Conservation (phyloP, 352 stramenopile genomes). For the Phytopythium ostracodes region DNA sequence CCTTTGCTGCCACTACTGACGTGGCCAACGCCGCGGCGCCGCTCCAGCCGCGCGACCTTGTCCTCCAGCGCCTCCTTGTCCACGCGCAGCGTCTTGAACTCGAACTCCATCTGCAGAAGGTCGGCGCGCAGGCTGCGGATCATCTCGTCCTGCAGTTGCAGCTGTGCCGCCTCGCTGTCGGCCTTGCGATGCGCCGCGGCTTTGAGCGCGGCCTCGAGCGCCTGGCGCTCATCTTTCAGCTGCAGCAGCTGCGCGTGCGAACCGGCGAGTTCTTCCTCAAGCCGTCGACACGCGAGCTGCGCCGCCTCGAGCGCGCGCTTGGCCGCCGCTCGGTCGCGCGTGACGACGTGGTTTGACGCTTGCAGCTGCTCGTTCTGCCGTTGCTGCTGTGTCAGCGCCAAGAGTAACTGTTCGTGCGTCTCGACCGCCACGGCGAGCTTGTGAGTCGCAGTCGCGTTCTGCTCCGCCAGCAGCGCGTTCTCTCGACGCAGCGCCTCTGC, state of each 20-base stretch:
- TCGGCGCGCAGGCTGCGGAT: constrained; percentile 54
- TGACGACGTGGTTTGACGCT: constrained; percentile 12
- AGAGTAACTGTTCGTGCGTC: constrained; percentile 45
- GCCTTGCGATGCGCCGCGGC: constrained; percentile 16
- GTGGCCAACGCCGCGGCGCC: constrained; percentile 3
- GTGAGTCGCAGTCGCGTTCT: constrained; percentile 14
- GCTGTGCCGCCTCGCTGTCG: constrained; percentile 24
- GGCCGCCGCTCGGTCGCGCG: constrained; percentile 25
- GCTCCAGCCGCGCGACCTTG: constrained; percentile 30
- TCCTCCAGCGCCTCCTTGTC: constrained; percentile 35
- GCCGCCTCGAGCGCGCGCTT: constrained; percentile 39
- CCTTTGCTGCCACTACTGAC: background rate
- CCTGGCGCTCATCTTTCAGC: constrained; percentile 36
- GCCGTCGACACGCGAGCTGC: constrained; percentile 39
- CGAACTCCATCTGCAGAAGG: constrained; percentile 65
- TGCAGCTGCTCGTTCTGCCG: constrained; percentile 30
- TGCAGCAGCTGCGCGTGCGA: constrained; percentile 39
- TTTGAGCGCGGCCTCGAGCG: constrained; percentile 28
- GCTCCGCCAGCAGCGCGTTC: constrained; percentile 14
- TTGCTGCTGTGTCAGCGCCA: constrained; percentile 39
- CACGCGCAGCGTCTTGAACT: constrained; percentile 45
- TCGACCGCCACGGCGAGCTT: constrained; percentile 23
- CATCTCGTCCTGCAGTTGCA: constrained; percentile 41
- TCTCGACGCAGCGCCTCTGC: constrained; percentile 42
- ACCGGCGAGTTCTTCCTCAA: constrained; percentile 46